A percentile compares a stretch with the other conserved stretches of the same genome.
Evolutionary conservation across 345 rosid species (phyloP).

Genomic region (Syzygium grande): DNA sequence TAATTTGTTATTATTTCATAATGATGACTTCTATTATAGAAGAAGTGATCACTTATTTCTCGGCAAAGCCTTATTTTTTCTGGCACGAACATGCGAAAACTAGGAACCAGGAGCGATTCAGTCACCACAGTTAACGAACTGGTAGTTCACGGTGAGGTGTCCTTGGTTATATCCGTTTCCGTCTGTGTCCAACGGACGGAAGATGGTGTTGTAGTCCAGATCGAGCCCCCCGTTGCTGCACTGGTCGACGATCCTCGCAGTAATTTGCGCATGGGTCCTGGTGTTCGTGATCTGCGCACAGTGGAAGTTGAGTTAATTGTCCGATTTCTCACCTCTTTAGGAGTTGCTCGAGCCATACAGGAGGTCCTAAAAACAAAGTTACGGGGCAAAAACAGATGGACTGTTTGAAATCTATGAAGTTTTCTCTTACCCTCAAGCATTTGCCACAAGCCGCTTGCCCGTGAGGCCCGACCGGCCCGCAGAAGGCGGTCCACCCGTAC

Average conservation of each 20-base stretch:
- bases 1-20: not conserved
- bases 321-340: not conserved
- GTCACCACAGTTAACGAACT: conserved; percentile 26
- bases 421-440: conserved; percentile 32
- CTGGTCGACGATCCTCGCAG: conserved; percentile 59
- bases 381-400: not conserved
- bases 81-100: not conserved
- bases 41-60: not conserved
- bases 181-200: conserved; percentile 32
- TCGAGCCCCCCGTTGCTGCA: conserved; percentile 59
- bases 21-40: not conserved
- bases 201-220: conserved; percentile 33
- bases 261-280: conserved; percentile 24
- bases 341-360: not conserved
- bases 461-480: conserved; percentile 50
- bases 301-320: not conserved
- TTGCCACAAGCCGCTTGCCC: conserved; percentile 53
- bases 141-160: conserved; percentile 25
- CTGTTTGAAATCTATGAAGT: not conserved
- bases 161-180: conserved; percentile 29
- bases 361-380: not conserved
- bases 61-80: not conserved
- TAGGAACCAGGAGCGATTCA: not conserved
- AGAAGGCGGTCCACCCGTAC: conserved; percentile 68
- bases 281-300: conserved; percentile 42